phyloP scores from a whole-genome alignment of 805 yeast species.

The Wickerhamomyces kurtzmanii region DNA sequence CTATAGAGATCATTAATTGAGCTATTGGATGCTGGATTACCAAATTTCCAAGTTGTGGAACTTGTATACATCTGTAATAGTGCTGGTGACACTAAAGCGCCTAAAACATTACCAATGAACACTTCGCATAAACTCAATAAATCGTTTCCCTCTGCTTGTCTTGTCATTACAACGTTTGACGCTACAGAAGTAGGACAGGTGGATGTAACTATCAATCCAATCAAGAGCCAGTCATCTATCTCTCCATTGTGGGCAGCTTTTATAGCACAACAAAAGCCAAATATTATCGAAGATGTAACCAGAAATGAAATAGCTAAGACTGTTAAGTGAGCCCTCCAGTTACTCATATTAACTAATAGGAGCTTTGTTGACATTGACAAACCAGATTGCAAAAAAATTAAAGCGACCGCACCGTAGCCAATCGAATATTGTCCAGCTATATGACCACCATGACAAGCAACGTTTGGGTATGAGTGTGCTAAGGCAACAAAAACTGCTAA shows the following conservation, averaged over 20 bases:
- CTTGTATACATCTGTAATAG: constrained; percentile 60
- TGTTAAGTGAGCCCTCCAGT: constrained; percentile 79
- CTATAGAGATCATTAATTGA: constrained; percentile 51
- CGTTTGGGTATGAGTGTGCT: constrained; percentile 71
- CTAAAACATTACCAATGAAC: constrained; percentile 72
- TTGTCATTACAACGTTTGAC: constrained; percentile 89
- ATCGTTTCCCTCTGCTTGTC: constrained; percentile 77
- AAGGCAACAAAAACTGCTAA: constrained; percentile 67
- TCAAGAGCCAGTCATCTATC: constrained; percentile 71
- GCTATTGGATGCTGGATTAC: constrained; percentile 61
- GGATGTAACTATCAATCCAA: constrained; percentile 75
- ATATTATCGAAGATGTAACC: constrained; percentile 61
- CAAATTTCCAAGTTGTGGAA: constrained; percentile 55
- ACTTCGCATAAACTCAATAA: constrained; percentile 75
- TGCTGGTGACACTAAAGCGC: constrained; percentile 85
- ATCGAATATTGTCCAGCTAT: constrained; percentile 68
- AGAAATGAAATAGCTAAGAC: constrained; percentile 61
- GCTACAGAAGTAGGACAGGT: constrained; percentile 90
- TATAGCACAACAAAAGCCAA: constrained; percentile 64
- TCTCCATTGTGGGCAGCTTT: constrained; percentile 41
- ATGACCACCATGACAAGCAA: constrained; percentile 77
- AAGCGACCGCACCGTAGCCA: constrained; percentile 79
- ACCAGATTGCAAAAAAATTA: constrained; percentile 77
- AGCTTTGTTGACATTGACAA: constrained; percentile 62
- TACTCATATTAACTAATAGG: constrained; percentile 48